These are phyloP conservation scores for Magnolia sinica DNA, from an alignment of 164 flowering plant genomes.

Conservation along the genomic window DNA sequence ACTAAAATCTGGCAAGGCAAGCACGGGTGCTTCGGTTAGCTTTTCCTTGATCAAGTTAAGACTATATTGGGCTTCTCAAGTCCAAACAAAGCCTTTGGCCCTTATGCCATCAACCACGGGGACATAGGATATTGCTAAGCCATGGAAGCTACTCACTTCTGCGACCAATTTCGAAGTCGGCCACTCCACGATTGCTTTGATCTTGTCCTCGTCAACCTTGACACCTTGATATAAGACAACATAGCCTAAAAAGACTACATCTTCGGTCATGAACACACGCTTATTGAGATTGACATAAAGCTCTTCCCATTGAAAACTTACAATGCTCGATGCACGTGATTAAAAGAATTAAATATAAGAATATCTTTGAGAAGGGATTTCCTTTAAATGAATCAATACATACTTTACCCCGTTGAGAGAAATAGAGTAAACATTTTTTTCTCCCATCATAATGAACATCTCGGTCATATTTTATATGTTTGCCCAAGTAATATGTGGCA, in stretches of 20 bases:
- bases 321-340: background rate
- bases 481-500: too few species aligned
- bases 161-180: background rate
- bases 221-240: too few species aligned
- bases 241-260: too few species aligned
- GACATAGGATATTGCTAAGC: background rate
- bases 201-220: too few species aligned
- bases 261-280: background rate
- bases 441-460: background rate
- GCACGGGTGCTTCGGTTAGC: too few species aligned
- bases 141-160: background rate
- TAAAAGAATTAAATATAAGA: background rate
- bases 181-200: background rate
- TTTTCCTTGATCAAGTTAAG: too few species aligned
- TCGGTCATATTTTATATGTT: too few species aligned
- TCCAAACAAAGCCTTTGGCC: too few species aligned
- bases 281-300: constrained; percentile 1
- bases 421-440: background rate
- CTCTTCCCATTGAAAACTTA: background rate
- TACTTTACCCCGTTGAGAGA: background rate
- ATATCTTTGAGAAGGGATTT: background rate
- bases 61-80: too few species aligned
- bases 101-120: background rate
- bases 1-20: too few species aligned
- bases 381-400: background rate